Evolutionary conservation across 495 filamentous ascomycete genomes (phyloP).

Genomic region (Jackrogersella multiformis): DNA sequence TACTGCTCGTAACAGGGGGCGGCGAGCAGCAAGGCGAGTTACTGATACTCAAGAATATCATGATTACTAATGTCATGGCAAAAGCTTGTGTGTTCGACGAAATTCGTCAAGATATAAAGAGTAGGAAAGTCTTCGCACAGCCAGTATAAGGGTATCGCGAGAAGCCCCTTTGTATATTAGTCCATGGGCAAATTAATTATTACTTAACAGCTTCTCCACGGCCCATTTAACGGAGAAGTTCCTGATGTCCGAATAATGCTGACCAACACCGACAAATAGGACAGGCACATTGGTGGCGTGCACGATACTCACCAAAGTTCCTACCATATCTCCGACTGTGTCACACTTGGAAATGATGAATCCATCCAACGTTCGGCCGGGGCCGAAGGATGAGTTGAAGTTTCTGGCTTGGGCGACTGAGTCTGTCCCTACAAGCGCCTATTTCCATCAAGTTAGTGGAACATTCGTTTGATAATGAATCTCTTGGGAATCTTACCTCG

Average conservation of each 20-base stretch:
- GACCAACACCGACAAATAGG: constrained; percentile 91
- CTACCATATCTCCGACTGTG: constrained; percentile 98
- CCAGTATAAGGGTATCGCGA: not conserved
- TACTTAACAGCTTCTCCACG: constrained; percentile 74
- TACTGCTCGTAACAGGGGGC: no score
- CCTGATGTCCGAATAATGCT: constrained; percentile 95
- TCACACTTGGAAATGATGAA: constrained; percentile 99
- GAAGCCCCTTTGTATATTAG: not conserved
- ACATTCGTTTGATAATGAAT: not conserved
- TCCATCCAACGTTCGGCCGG: constrained; percentile 81
- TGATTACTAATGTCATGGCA: no score
- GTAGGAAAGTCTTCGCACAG: not conserved
- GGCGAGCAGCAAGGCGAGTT: no score
- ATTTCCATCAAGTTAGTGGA: constrained; percentile 25
- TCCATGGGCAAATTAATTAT: constrained; percentile 39
- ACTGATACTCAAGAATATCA: no score
- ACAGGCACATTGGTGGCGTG: constrained; percentile 97
- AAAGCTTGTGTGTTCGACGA: no score
- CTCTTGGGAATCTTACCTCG: constrained; percentile 62
- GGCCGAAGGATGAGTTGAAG: constrained; percentile 92
- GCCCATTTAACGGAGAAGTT: constrained; percentile 94
- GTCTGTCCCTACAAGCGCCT: constrained; percentile 92
- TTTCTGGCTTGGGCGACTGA: constrained; percentile 94
- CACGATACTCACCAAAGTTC: constrained; percentile 95
- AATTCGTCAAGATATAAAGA: not conserved